Conservation (phyloP, 1,284 basidiomycete species). For the Malassezia furfur region DNA sequence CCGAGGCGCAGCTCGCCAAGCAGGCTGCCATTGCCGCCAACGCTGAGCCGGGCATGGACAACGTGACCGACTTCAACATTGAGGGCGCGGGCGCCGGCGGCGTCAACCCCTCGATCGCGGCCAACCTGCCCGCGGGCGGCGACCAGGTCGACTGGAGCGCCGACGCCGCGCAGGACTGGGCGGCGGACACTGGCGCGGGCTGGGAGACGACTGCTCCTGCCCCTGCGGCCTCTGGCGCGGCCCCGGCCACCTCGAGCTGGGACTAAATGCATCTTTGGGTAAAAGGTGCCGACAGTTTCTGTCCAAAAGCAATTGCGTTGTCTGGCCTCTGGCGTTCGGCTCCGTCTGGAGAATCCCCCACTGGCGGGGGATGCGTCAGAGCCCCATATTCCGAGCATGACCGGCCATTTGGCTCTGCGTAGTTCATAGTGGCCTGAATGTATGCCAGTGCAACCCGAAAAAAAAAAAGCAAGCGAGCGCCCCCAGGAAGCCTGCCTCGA, state of each 20-base stretch:
- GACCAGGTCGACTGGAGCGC: conserved; percentile 69
- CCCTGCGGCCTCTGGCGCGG: conserved; percentile 12
- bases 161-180: conserved; percentile 50
- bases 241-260: conserved; percentile 22
- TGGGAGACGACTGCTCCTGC: conserved; percentile 64
- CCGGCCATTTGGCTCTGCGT: background rate
- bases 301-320: conserved; percentile 14
- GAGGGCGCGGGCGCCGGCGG: conserved; percentile 67
- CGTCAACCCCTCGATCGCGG: conserved; percentile 53
- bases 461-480: too few relatives aligned
- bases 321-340: conserved; percentile 29
- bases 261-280: conserved; percentile 19
- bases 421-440: conserved; percentile 10
- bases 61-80: conserved; percentile 40
- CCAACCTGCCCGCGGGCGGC: conserved; percentile 32
- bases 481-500: too few relatives aligned
- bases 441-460: conserved; percentile 15
- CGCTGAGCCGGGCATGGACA: conserved; percentile 30
- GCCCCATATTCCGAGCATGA: conserved; percentile 23
- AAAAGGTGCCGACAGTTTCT: background rate
- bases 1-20: conserved; percentile 68
- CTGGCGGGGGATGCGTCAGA: conserved; percentile 21
- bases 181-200: conserved; percentile 41
- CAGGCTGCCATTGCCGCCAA: conserved; percentile 53
- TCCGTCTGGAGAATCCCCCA: conserved; percentile 24